Percentiles rank a stretch among this genome's conserved stretches.
These are phyloP conservation scores for Gomphus bonarii DNA, from an alignment of 1,284 basidiomycete genomes.

Conservation along the genomic window DNA sequence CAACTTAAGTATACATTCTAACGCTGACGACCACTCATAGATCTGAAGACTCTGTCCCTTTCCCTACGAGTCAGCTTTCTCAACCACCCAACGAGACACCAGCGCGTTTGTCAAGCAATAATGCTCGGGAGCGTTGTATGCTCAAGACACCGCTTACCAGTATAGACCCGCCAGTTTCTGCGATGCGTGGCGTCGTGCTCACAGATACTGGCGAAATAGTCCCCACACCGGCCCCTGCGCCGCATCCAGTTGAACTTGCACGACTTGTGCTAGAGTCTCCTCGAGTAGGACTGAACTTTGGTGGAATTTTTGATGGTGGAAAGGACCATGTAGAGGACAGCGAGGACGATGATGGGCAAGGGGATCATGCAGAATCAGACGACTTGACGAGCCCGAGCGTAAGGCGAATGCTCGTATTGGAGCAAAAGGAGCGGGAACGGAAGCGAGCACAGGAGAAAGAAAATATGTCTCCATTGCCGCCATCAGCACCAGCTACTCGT, in stretches of 20 bases:
- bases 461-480: slow-evolving; percentile 8
- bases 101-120: slow-evolving; percentile 19
- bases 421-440: slow-evolving; percentile 5
- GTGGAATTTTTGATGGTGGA: slow-evolving; percentile 55
- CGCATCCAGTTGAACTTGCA: slow-evolving; percentile 34
- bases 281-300: slow-evolving; percentile 57
- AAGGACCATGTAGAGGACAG: slow-evolving; percentile 22
- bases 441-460: slow-evolving; percentile 14
- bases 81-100: slow-evolving; percentile 30
- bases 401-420: slow-evolving; percentile 7
- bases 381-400: not conserved
- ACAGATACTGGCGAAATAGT: slow-evolving; percentile 64
- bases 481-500: slow-evolving; percentile 15
- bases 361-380: not conserved
- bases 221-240: slow-evolving; percentile 48
- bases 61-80: slow-evolving; percentile 18
- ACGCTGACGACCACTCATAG: not conserved
- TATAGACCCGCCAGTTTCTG: slow-evolving; percentile 33
- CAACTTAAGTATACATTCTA: not conserved
- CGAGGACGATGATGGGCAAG: slow-evolving; percentile 28
- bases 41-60: slow-evolving; percentile 17
- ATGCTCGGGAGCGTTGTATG: not conserved
- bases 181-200: slow-evolving; percentile 75
- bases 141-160: slow-evolving; percentile 2
- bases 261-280: slow-evolving; percentile 57